phyloP scores from a whole-genome alignment of 257 asterid species.

The Solanum bulbocastanum region DNA sequence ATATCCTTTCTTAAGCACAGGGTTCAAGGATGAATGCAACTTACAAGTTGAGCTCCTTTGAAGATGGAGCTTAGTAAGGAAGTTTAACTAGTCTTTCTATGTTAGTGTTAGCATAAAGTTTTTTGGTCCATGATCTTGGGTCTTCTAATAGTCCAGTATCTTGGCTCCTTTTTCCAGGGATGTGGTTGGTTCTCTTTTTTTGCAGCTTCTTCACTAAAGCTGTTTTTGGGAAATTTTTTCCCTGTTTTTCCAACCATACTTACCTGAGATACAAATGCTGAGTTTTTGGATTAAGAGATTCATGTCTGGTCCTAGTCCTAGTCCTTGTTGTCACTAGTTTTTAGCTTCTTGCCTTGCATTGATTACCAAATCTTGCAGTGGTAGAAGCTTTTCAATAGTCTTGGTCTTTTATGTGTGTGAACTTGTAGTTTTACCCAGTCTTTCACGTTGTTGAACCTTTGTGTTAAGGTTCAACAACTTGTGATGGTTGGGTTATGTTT shows the following conservation, averaged over 20 bases:
- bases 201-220: conserved; percentile 33
- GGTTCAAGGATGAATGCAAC: neutral
- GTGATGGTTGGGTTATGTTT: conserved; percentile 24
- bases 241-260: conserved; percentile 22
- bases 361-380: neutral
- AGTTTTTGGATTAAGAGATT: conserved; percentile 27
- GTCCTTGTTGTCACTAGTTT: conserved; percentile 14
- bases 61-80: conserved; percentile 6
- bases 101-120: conserved; percentile 17
- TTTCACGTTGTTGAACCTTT: conserved; percentile 5
- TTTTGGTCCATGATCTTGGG: conserved; percentile 36
- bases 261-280: conserved; percentile 27
- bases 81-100: conserved; percentile 5
- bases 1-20: conserved; percentile 43
- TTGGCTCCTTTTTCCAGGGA: conserved; percentile 43
- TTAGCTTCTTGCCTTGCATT: conserved; percentile 25
- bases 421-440: conserved; percentile 18
- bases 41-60: neutral
- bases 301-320: conserved; percentile 1
- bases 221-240: conserved; percentile 41
- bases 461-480: neutral
- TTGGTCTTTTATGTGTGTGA: conserved; percentile 1
- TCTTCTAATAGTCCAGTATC: conserved; percentile 23
- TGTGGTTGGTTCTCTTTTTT: conserved; percentile 39
- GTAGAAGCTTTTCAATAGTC: conserved; percentile 1